Evolutionary conservation across 2,329 filamentous ascomycete genomes (phyloP), one percentile per base, ranked within the genome.

Genomic region (Lachnellula hyalina): DNA sequence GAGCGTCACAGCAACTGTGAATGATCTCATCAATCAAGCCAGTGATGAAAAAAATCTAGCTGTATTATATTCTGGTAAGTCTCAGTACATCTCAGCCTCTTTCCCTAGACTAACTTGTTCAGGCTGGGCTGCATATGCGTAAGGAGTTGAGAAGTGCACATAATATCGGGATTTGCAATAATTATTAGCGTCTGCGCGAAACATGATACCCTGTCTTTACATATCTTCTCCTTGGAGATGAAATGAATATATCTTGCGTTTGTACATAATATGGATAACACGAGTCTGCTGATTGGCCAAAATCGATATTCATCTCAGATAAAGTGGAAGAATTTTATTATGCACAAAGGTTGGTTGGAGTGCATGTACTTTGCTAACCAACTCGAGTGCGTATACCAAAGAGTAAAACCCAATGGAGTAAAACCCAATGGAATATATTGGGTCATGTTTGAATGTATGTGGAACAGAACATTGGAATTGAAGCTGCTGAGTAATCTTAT

Each of bases 11-110:
- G 95, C 94, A 3, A 96, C 91, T 14, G 94, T 99, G 52, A 97
- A 96, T 67, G 94, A 99, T 68, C 74, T 99, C 60, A 99, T 99
- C 61, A 94, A 96, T 69, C 89, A 96, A 73, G 93, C 94, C 7
- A 93, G 88, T 1, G 94, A 99, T 71, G 92, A 96, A 74, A 82
- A 83, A 62, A 96, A 99, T 68, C 71, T 99, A 66, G 93, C 94
- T 2, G 85, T 96, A 42, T 73, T 99, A 64, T 99, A 93, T 75
- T 87, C 86, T 65, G 75, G 76, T 65, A 62, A 44, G 59, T 56
- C 48, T 46, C 49, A 14, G 21, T 44, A 36, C n/a, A 41, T 19
- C 45, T 21, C 28, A 47, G 41, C 12, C 17, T 25, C 4, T 23
- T 14, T 47, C 11, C 15, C 23, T 46, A 19, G 21, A 42, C 56